These are phyloP conservation scores for Candida dajiaensis DNA, from an alignment of 805 yeast species.

Conservation along the genomic window DNA sequence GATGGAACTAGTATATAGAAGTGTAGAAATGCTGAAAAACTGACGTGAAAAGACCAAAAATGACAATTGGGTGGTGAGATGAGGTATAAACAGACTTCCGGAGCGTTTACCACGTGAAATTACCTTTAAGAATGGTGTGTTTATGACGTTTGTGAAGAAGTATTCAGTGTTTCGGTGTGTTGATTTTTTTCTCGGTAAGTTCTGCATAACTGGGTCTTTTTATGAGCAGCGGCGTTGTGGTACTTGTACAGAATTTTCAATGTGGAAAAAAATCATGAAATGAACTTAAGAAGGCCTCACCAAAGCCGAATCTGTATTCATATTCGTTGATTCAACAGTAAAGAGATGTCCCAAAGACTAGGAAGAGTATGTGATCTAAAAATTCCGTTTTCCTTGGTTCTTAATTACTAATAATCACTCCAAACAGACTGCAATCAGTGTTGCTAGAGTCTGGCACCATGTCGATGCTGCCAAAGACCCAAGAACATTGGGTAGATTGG, in stretches of 20 bases:
- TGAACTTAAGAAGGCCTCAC: not conserved
- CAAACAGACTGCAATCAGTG: slow-evolving; percentile 58
- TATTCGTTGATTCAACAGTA: not conserved
- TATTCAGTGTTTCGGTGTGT: not conserved
- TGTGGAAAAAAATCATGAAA: not conserved
- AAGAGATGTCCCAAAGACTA: slow-evolving; percentile 22
- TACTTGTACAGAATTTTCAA: slow-evolving; percentile 2
- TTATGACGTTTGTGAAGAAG: not conserved
- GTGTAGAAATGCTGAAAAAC: not conserved
- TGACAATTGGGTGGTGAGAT: not conserved
- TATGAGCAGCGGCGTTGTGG: not conserved
- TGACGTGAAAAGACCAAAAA: not conserved
- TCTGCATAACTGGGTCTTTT: not conserved
- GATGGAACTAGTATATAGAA: not conserved
- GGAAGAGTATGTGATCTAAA: slow-evolving; percentile 19
- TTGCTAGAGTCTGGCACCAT: slow-evolving; percentile 92
- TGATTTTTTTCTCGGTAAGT: not conserved
- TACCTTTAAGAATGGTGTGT: not conserved
- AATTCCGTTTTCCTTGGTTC: not conserved
- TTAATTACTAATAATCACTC: not conserved
- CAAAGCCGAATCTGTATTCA: not conserved
- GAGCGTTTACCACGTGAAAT: not conserved
- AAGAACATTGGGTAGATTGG: slow-evolving; percentile 88
- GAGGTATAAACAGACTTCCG: not conserved
- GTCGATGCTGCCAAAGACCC: slow-evolving; percentile 81